phyloP scores from a whole-genome alignment of 345 rosid genomes.

The Citrus inodora region DNA sequence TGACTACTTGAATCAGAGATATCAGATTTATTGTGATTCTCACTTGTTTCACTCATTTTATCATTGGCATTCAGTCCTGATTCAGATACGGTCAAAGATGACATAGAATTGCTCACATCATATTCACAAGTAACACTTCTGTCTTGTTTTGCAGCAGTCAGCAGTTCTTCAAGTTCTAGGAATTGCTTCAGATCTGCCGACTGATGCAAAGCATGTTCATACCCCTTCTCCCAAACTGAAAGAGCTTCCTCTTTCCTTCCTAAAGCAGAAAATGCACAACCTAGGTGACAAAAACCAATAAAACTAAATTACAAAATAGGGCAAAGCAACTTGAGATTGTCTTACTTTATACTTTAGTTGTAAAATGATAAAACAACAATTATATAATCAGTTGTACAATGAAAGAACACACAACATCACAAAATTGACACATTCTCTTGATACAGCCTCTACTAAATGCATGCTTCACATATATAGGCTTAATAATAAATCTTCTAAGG shows the following conservation, averaged over 20 bases:
- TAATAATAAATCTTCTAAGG: not conserved
- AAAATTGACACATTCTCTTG: not conserved
- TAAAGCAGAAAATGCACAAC: constrained; percentile 70
- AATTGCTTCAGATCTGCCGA: constrained; percentile 87
- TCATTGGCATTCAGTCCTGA: constrained; percentile 25
- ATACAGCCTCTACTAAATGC: not conserved
- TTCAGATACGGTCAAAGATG: constrained; percentile 18
- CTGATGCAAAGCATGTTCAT: constrained; percentile 52
- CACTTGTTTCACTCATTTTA: constrained; percentile 25
- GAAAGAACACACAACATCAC: not conserved
- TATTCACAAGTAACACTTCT: constrained; percentile 23
- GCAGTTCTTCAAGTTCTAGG: constrained; percentile 82
- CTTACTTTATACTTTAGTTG: not conserved
- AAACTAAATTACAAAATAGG: constrained; percentile 19
- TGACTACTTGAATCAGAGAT: constrained; percentile 16
- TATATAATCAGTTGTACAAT: not conserved
- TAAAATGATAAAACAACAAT: not conserved
- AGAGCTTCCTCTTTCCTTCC: constrained; percentile 81
- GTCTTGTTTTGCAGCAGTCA: constrained; percentile 52
- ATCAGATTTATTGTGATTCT: constrained; percentile 24
- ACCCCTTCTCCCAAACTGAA: constrained; percentile 76
- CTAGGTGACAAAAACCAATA: constrained; percentile 35
- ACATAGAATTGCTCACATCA: constrained; percentile 24
- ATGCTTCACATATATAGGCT: not conserved
- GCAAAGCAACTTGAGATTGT: not conserved